Percentiles rank a stretch among this genome's conserved stretches.
Conservation (phyloP, 352 stramenopile genomes). For the Pythium biforme region DNA sequence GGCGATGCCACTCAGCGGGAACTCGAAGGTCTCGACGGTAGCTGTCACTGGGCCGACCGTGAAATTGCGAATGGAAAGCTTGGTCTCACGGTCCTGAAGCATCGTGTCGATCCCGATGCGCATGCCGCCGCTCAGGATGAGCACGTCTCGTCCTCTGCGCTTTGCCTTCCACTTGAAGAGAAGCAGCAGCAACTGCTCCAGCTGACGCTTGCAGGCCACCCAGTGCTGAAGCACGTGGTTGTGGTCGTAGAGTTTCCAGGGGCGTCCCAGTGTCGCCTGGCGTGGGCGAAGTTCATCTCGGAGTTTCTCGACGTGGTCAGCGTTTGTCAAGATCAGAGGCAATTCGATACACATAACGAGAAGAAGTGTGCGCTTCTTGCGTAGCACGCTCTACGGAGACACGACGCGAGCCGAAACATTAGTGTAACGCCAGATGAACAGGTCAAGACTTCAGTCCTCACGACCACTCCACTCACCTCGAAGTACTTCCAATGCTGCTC, state of each 20-base stretch:
- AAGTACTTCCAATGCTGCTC: constrained; percentile 69
- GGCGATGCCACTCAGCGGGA: constrained; percentile 43
- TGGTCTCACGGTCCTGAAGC: constrained; percentile 44
- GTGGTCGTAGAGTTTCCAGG: constrained; percentile 63
- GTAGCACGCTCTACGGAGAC: constrained; percentile 45
- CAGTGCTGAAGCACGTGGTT: constrained; percentile 54
- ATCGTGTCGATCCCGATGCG: constrained; percentile 62
- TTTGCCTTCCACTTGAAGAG: constrained; percentile 82
- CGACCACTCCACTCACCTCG: constrained; percentile 42
- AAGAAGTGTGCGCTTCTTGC: constrained; percentile 60
- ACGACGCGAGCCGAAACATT: no score
- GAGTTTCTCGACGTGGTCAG: constrained; percentile 41
- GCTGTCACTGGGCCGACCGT: constrained; percentile 64
- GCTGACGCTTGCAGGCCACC: constrained; percentile 59
- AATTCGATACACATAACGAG: constrained; percentile 70
- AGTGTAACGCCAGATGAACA: no score
- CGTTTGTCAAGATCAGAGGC: constrained; percentile 58
- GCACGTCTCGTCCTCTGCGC: constrained; percentile 55
- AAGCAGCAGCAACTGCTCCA: constrained; percentile 66
- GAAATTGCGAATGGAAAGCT: constrained; percentile 52
- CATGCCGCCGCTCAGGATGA: constrained; percentile 71
- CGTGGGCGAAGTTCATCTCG: constrained; percentile 33
- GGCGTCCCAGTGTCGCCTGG: neutral
- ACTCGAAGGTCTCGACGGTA: constrained; percentile 47
- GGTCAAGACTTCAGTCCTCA: no score